phyloP scores from a whole-genome alignment of 352 stramenopile genomes.

The Globisporangium echinulatum region DNA sequence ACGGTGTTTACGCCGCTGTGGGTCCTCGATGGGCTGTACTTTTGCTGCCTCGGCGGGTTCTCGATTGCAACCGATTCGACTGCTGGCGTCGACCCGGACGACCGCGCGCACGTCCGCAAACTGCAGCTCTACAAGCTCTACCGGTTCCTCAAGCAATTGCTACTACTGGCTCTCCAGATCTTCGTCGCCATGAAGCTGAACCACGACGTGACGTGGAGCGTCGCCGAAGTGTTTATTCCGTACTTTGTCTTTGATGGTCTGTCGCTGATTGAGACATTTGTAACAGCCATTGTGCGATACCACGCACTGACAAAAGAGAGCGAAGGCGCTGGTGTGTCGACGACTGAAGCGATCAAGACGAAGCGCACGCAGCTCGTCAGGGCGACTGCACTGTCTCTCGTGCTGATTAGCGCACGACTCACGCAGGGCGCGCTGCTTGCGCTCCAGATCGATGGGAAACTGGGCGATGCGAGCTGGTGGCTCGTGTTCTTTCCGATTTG shows the following conservation, averaged over 20 bases:
- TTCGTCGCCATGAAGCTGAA: slow-evolving; percentile 83
- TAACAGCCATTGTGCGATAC: slow-evolving; percentile 53
- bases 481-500: slow-evolving; percentile 74
- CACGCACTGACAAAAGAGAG: slow-evolving; percentile 67
- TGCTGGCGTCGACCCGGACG: slow-evolving; percentile 46
- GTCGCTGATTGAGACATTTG: slow-evolving; percentile 61
- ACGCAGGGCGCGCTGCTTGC: slow-evolving; percentile 52
- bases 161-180: slow-evolving; percentile 74
- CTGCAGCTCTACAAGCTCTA: slow-evolving; percentile 65
- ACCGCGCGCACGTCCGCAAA: slow-evolving; percentile 32
- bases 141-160: slow-evolving; percentile 71
- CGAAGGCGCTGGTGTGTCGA: slow-evolving; percentile 58
- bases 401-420: slow-evolving; percentile 51
- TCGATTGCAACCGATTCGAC: slow-evolving; percentile 30
- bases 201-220: slow-evolving; percentile 49
- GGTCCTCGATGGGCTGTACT: slow-evolving; percentile 68
- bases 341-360: slow-evolving; percentile 66
- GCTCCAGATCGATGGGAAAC: slow-evolving; percentile 56
- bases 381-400: slow-evolving; percentile 27
- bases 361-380: slow-evolving; percentile 37
- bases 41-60: slow-evolving; percentile 69
- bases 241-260: slow-evolving; percentile 78
- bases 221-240: slow-evolving; percentile 60
- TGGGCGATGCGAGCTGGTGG: slow-evolving; percentile 68
- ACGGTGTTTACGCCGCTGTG: slow-evolving; percentile 79